Percentiles rank a stretch among this genome's conserved stretches.
These are phyloP conservation scores for Neonectria magnoliae DNA, from an alignment of 2,329 filamentous ascomycete genomes.

Conservation along the genomic window DNA sequence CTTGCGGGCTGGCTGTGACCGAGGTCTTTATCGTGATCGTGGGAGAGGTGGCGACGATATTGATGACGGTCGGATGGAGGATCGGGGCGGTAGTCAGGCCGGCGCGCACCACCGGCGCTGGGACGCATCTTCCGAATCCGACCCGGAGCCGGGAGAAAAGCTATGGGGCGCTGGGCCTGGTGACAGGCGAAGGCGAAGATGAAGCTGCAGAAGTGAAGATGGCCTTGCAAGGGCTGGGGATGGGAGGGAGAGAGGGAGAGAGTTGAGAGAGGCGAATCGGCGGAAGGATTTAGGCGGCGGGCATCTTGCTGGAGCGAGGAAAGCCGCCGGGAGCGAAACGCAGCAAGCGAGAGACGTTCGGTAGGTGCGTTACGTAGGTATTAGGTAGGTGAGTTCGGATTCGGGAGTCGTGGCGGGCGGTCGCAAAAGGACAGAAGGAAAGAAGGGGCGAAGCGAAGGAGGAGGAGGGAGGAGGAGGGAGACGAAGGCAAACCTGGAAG, in stretches of 20 bases:
- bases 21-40: slow-evolving; percentile 27
- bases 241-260: slow-evolving; percentile 8
- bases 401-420: slow-evolving; percentile 15
- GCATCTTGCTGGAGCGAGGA: slow-evolving; percentile 22
- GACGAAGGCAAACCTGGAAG: slow-evolving; percentile 1
- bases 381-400: slow-evolving; percentile 14
- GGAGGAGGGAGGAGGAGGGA: slow-evolving; percentile 22
- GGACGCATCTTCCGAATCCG: slow-evolving; percentile 37
- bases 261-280: slow-evolving; percentile 10
- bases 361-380: slow-evolving; percentile 5
- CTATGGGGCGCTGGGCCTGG: neutral
- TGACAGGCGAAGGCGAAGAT: neutral
- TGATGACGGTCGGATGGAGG: slow-evolving; percentile 28
- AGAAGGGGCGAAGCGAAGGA: slow-evolving; percentile 30
- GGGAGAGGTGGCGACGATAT: slow-evolving; percentile 20
- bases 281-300: slow-evolving; percentile 22
- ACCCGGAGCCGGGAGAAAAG: slow-evolving; percentile 2
- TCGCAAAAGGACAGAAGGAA: slow-evolving; percentile 26
- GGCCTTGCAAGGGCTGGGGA: slow-evolving; percentile 11
- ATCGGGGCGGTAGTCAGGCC: slow-evolving; percentile 26
- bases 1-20: slow-evolving; percentile 25
- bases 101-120: slow-evolving; percentile 36
- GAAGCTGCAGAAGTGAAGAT: neutral
- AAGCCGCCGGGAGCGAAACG: slow-evolving; percentile 22
- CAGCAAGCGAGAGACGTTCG: slow-evolving; percentile 32